Conservation (phyloP, 108 stramenopile species). For the Parietichytrium sp. region DNA sequence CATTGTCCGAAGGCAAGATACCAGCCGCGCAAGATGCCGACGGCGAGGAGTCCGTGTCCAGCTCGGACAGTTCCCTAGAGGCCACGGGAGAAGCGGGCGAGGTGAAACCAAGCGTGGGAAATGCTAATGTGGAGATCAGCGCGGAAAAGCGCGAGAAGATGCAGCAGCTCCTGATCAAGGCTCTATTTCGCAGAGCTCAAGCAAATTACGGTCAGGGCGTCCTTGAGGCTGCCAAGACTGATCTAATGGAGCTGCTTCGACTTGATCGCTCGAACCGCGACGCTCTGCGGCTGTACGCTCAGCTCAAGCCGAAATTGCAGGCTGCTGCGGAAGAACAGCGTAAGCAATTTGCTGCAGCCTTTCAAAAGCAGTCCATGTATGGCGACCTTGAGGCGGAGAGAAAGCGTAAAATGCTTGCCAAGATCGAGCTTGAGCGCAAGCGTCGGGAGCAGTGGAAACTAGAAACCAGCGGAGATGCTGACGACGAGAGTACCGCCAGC, state of each 20-base stretch:
- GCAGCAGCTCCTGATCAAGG: constrained; percentile 9
- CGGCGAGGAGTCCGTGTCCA: too few species aligned
- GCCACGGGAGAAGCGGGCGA: too few species aligned
- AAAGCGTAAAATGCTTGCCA: background rate
- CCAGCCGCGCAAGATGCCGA: too few species aligned
- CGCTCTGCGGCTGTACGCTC: background rate
- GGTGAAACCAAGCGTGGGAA: too few species aligned
- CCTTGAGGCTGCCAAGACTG: constrained; percentile 22
- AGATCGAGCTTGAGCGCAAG: constrained; percentile 21
- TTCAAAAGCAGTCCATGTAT: background rate
- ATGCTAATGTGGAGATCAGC: too few species aligned
- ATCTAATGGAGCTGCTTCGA: constrained; percentile 13
- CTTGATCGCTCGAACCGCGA: constrained; percentile 2
- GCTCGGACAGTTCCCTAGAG: too few species aligned
- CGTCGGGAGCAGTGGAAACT: constrained; percentile 24
- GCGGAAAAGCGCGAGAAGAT: too few species aligned
- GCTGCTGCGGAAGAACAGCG: background rate
- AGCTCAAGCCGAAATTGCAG: constrained; percentile 9
- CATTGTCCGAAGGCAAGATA: too few species aligned
- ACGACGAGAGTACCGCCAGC: background rate
- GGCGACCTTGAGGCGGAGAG: constrained; percentile 26
- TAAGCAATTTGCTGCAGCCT: constrained; percentile 17
- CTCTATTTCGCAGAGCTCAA: constrained; percentile 5
- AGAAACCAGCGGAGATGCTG: too few species aligned
- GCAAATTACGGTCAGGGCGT: background rate